Conservation (phyloP, 2,329 filamentous ascomycete genomes). For the Alternaria atra region DNA sequence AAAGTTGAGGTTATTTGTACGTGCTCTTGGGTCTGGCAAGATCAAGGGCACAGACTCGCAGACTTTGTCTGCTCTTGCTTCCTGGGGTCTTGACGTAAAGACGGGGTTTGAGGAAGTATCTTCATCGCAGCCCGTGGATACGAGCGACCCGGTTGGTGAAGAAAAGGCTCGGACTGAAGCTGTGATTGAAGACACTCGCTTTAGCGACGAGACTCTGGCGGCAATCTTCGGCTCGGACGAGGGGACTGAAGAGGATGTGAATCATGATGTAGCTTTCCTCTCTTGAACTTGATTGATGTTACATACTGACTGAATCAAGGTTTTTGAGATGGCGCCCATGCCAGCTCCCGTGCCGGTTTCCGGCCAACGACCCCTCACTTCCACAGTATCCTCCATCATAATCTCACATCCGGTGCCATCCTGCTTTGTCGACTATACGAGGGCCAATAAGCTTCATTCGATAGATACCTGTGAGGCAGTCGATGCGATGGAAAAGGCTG, state of each 20-base stretch:
- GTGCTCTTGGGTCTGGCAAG: background rate
- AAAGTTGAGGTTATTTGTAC: background rate
- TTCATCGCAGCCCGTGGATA: background rate
- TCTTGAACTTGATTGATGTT: background rate
- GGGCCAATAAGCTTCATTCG: background rate
- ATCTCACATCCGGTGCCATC: background rate
- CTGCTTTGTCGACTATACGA: background rate
- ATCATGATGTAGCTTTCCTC: background rate
- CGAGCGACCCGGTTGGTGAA: background rate
- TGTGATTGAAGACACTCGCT: background rate
- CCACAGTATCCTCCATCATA: background rate
- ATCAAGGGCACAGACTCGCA: background rate
- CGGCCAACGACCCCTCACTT: background rate
- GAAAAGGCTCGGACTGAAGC: background rate
- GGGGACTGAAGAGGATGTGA: background rate
- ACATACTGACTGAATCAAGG: background rate
- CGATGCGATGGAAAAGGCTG: constrained; percentile 1
- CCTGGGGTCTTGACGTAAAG: background rate
- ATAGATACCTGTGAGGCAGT: background rate
- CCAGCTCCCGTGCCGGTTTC: background rate
- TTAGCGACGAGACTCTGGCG: background rate
- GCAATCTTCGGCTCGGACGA: background rate
- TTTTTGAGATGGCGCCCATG: background rate
- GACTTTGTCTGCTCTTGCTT: background rate
- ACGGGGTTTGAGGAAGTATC: background rate